A percentile compares a stretch with the other conserved stretches of the same genome.
Evolutionary conservation across 805 yeast species (phyloP).

Genomic region (Tanozyma kutaoensis): DNA sequence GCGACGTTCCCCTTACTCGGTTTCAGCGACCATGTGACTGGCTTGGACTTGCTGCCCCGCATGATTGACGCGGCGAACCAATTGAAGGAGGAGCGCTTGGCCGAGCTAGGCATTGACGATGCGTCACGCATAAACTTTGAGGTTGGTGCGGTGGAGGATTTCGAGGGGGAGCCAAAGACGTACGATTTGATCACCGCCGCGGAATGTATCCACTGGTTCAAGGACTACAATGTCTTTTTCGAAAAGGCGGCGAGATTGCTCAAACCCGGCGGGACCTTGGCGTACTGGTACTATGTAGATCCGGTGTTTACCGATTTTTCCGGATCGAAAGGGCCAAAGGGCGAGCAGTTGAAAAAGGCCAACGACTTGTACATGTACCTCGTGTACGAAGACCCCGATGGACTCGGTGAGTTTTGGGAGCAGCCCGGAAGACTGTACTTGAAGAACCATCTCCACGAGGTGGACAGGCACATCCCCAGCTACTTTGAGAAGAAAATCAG

Average conservation of each 20-base stretch:
- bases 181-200: conserved; percentile 9
- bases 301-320: conserved; percentile 18
- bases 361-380: conserved; percentile 18
- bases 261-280: conserved; percentile 7
- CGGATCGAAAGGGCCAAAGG: conserved; percentile 7
- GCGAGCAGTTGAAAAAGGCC: conserved; percentile 9
- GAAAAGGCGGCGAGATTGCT: conserved; percentile 3
- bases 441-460: conserved; percentile 26
- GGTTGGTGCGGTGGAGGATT: conserved; percentile 20
- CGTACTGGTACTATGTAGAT: conserved; percentile 9
- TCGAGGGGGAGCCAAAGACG: conserved; percentile 7
- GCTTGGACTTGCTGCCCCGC: conserved; percentile 31
- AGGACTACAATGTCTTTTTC: conserved; percentile 6
- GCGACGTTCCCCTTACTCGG: conserved; percentile 32
- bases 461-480: conserved; percentile 28
- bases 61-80: conserved; percentile 33
- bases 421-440: conserved; percentile 63
- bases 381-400: conserved; percentile 27
- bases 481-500: conserved; percentile 26
- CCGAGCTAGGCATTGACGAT: conserved; percentile 13
- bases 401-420: conserved; percentile 69
- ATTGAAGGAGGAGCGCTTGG: conserved; percentile 10
- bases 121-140: conserved; percentile 14
- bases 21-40: conserved; percentile 23
- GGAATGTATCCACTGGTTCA: conserved; percentile 9